Conservation (phyloP, 345 rosid genomes). For the Bruguiera parviflora region DNA sequence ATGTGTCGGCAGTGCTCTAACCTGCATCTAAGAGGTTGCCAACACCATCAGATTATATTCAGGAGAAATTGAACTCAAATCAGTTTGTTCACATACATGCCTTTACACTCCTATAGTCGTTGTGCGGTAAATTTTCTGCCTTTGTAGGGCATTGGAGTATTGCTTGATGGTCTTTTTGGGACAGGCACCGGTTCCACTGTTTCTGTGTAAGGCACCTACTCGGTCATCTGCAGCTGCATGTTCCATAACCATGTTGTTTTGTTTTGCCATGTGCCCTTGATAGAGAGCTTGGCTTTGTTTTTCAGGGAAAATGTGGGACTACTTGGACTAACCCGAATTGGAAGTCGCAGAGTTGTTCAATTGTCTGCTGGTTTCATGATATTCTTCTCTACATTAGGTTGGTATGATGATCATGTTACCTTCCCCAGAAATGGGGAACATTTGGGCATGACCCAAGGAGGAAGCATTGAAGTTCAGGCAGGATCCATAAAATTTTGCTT, state of each 20-base stretch:
- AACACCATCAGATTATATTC: no score
- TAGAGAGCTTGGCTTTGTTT: slow-evolving; percentile 1
- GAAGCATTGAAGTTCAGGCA: not conserved
- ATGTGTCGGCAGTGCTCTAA: not conserved
- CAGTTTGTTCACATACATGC: no score
- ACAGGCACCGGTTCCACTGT: slow-evolving; percentile 33
- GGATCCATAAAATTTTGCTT: not conserved
- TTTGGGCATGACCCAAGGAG: not conserved
- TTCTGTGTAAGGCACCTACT: slow-evolving; percentile 25
- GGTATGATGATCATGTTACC: not conserved
- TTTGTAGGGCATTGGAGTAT: slow-evolving; percentile 33
- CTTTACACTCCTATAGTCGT: no score
- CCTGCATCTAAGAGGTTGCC: not conserved
- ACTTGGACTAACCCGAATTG: slow-evolving; percentile 31
- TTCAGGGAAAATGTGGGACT: slow-evolving; percentile 29
- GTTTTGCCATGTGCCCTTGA: not conserved
- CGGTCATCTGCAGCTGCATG: slow-evolving; percentile 3
- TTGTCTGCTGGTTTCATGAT: slow-evolving; percentile 28
- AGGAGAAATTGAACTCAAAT: no score
- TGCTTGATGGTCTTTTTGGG: slow-evolving; percentile 34
- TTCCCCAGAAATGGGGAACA: not conserved
- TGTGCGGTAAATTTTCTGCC: not conserved
- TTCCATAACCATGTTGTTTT: not conserved
- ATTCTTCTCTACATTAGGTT: slow-evolving; percentile 28
- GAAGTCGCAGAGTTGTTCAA: slow-evolving; percentile 35